phyloP scores from a whole-genome alignment of 345 rosid genomes.

The Aethionema arabicum region DNA sequence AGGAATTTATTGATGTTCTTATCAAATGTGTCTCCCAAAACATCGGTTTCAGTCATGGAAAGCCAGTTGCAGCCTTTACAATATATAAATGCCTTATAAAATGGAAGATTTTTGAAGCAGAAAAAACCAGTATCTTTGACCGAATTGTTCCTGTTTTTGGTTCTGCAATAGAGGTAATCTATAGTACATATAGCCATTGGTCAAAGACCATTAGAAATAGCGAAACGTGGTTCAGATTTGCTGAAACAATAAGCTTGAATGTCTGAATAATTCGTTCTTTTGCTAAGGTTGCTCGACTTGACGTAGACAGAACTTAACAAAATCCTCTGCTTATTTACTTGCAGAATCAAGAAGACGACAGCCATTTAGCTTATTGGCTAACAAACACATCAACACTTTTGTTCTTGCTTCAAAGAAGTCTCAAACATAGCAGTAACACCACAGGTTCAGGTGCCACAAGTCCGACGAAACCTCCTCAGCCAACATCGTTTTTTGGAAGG shows the following conservation, averaged over 20 bases:
- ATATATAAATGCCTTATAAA: constrained; percentile 86
- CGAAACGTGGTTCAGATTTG: neutral
- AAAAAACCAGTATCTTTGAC: constrained; percentile 91
- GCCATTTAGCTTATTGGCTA: constrained; percentile 89
- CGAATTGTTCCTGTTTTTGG: constrained; percentile 87
- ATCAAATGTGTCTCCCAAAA: constrained; percentile 60
- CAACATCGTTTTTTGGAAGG: constrained; percentile 81
- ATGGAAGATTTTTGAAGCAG: constrained; percentile 92
- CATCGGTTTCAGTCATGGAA: constrained; percentile 78
- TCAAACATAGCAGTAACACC: constrained; percentile 46
- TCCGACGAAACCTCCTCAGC: constrained; percentile 66
- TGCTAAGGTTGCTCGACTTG: constrained; percentile 48
- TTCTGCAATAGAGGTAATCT: constrained; percentile 82
- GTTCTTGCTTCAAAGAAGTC: constrained; percentile 80
- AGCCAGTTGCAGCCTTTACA: constrained; percentile 84
- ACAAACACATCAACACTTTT: constrained; percentile 71
- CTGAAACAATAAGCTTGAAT: constrained; percentile 3
- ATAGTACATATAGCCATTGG: constrained; percentile 15
- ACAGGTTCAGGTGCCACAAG: constrained; percentile 40
- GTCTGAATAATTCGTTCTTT: neutral
- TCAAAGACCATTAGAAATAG: constrained; percentile 11
- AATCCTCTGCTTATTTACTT: constrained; percentile 31
- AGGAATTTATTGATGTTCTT: constrained; percentile 77
- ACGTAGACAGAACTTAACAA: constrained; percentile 8
- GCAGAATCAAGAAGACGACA: constrained; percentile 79